Conservation (phyloP, 2,329 filamentous ascomycete species). For the Fusarium subglutinans region DNA sequence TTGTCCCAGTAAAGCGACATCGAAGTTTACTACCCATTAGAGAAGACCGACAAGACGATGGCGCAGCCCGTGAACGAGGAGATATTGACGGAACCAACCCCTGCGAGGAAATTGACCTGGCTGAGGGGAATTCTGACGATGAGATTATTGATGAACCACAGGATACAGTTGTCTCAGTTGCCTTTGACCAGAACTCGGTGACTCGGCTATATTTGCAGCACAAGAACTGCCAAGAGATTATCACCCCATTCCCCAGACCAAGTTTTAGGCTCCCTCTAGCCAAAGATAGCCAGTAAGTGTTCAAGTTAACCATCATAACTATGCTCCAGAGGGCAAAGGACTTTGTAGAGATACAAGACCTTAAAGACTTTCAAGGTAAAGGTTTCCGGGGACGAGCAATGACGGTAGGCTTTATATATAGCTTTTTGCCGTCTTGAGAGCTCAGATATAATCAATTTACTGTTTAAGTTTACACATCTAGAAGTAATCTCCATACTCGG, state of each 20-base stretch:
- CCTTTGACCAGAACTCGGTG: background rate
- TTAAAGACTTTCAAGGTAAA: too few species aligned
- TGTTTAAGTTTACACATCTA: background rate
- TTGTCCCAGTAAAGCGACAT: background rate
- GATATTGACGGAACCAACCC: background rate
- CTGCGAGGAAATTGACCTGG: background rate
- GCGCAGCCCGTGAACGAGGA: background rate
- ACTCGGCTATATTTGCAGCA: background rate
- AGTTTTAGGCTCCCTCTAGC: background rate
- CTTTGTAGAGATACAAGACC: too few species aligned
- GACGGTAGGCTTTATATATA: background rate
- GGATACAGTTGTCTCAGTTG: background rate
- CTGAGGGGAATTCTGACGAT: background rate
- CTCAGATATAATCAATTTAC: background rate
- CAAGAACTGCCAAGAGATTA: background rate
- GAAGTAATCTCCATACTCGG: background rate
- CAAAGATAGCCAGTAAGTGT: background rate
- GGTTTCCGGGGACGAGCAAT: background rate
- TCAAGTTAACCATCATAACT: background rate
- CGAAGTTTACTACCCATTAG: background rate
- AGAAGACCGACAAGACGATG: background rate
- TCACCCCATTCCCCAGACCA: background rate
- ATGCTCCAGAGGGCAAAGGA: background rate
- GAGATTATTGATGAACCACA: background rate
- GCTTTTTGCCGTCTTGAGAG: background rate